phyloP scores from a whole-genome alignment of 148 eudicot genomes.

The Arctostaphylos glauca region DNA sequence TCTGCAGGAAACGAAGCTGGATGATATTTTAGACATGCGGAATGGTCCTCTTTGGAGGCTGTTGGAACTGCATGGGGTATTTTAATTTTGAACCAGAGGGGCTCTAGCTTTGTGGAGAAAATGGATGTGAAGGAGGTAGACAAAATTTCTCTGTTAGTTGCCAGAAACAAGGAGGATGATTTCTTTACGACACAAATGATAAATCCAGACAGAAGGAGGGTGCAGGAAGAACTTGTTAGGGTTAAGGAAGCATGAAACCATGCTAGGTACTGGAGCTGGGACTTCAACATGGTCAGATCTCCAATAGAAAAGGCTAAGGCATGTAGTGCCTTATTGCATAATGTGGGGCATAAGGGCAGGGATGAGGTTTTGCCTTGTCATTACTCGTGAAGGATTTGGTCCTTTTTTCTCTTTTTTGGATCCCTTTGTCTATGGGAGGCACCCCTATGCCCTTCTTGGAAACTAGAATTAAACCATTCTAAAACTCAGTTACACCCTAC shows the following conservation, averaged over 20 bases:
- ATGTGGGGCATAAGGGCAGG: neutral
- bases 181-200: neutral
- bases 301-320: neutral
- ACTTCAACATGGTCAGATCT: neutral
- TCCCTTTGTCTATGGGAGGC: no score
- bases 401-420: neutral
- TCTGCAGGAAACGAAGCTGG: neutral
- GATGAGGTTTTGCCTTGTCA: neutral
- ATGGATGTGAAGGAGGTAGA: neutral
- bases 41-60: neutral
- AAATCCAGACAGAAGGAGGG: neutral
- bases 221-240: neutral
- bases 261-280: neutral
- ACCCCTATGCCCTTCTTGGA: neutral
- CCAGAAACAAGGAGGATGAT: neutral
- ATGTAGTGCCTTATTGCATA: neutral
- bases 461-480: neutral
- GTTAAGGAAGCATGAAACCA: neutral
- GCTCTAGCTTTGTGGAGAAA: neutral
- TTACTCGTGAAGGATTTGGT: neutral
- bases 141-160: neutral
- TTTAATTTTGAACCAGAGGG: neutral
- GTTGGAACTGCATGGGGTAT: neutral
- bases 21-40: neutral
- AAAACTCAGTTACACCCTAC: neutral